These are phyloP conservation scores for Mallotus repandus DNA, from an alignment of 441 rosid species.

Conservation along the genomic window DNA sequence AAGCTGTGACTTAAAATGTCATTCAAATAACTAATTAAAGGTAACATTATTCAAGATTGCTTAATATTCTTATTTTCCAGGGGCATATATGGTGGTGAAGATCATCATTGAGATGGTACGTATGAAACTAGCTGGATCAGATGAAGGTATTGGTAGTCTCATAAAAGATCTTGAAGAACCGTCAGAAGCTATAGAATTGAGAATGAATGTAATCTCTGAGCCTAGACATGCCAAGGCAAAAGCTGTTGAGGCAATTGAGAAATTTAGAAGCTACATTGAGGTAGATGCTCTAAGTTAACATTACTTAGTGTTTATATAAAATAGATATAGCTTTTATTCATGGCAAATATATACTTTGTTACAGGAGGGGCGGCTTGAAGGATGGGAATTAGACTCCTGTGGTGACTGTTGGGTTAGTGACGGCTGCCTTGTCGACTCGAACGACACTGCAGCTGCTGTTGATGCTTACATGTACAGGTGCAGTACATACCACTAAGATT, in stretches of 20 bases:
- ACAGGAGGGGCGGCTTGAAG: constrained; percentile 67
- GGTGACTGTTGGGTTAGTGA: constrained; percentile 93
- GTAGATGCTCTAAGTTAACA: constrained; percentile 25
- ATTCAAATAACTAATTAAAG: too few relatives aligned
- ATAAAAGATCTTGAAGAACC: constrained; percentile 78
- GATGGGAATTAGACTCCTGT: constrained; percentile 87
- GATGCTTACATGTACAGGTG: constrained; percentile 96
- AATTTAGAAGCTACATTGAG: constrained; percentile 63
- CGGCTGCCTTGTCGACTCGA: constrained; percentile 86
- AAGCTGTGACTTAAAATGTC: too few relatives aligned
- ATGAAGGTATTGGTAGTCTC: constrained; percentile 64
- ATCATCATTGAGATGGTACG: constrained; percentile 83
- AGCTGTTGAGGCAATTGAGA: constrained; percentile 65
- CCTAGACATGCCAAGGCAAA: constrained; percentile 67
- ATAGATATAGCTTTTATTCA: neutral
- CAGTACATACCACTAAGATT: too few relatives aligned
- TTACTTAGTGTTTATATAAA: too few relatives aligned
- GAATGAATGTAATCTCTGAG: constrained; percentile 68
- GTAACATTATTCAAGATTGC: too few relatives aligned
- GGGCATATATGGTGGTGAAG: constrained; percentile 90
- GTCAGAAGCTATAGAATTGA: constrained; percentile 54
- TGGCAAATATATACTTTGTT: neutral
- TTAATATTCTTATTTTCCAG: constrained; percentile 25
- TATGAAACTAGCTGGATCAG: constrained; percentile 64
- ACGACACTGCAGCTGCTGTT: constrained; percentile 63